Percentiles rank a stretch among this genome's conserved stretches.
Conservation (phyloP, 2,329 filamentous ascomycete genomes). For the Calonectria pauciramosa region DNA sequence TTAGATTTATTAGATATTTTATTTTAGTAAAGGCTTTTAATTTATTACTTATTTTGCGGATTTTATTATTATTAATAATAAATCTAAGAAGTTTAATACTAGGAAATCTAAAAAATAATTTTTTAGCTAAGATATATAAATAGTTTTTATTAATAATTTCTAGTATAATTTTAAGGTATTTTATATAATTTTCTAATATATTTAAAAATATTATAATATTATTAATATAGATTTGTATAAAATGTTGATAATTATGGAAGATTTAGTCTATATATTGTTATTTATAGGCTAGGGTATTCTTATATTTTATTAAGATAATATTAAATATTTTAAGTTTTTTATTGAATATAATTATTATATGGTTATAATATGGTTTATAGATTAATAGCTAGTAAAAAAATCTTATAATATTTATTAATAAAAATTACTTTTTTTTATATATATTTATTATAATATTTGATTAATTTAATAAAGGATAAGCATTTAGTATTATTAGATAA, state of each 20-base stretch:
- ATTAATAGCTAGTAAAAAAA: too few species aligned
- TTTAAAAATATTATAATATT: neutral
- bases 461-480: too few species aligned
- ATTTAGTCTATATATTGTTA: neutral
- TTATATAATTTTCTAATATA: neutral
- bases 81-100: neutral
- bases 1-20: neutral
- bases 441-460: too few species aligned
- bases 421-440: too few species aligned
- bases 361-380: neutral
- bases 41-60: neutral
- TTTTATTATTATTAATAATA: neutral
- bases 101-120: neutral
- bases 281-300: neutral
- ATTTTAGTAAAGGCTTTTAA: neutral
- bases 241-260: neutral
- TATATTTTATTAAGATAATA: neutral
- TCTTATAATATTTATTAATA: too few species aligned
- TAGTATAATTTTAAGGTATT: neutral
- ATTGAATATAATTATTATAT: neutral
- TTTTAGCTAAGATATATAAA: neutral
- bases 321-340: neutral
- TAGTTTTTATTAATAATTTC: neutral
- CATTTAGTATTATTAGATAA: too few species aligned
- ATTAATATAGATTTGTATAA: neutral